These are phyloP conservation scores for Rutstroemia sp. DNA, from an alignment of 2,329 filamentous ascomycete genomes.

Conservation along the genomic window DNA sequence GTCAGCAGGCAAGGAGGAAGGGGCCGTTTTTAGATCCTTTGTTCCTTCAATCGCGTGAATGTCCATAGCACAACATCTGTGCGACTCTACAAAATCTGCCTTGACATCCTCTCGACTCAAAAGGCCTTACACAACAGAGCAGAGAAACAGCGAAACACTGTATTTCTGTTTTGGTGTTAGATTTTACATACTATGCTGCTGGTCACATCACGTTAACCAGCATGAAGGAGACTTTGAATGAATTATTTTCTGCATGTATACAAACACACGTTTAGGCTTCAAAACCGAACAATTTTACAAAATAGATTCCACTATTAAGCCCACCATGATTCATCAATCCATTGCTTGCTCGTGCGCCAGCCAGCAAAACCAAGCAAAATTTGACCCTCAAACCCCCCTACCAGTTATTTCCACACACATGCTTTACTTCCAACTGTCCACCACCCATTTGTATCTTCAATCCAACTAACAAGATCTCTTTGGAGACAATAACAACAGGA, in stretches of 20 bases:
- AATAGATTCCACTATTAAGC: conserved; percentile 28
- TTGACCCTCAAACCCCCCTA: background rate
- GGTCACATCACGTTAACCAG: too few species aligned
- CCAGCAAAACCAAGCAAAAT: conserved; percentile 19
- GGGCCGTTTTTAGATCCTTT: too few species aligned
- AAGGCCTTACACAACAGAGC: too few species aligned
- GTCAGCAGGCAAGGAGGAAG: too few species aligned
- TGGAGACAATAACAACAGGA: conserved; percentile 21
- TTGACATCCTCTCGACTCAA: too few species aligned
- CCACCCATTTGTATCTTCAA: conserved; percentile 19
- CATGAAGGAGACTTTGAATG: too few species aligned
- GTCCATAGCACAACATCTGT: too few species aligned
- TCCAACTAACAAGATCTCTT: conserved; percentile 17
- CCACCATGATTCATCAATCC: conserved; percentile 23
- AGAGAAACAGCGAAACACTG: too few species aligned
- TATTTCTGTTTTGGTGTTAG: too few species aligned
- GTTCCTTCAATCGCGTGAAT: too few species aligned
- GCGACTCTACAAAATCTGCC: too few species aligned
- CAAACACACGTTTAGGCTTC: background rate
- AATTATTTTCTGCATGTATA: background rate
- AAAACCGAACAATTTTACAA: conserved; percentile 12
- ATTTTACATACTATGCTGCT: too few species aligned
- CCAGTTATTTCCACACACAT: conserved; percentile 13
- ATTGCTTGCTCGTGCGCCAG: conserved; percentile 15
- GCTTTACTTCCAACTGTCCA: conserved; percentile 5